phyloP scores from a whole-genome alignment of 305 asterid genomes.

The Coffea humblotiana region DNA sequence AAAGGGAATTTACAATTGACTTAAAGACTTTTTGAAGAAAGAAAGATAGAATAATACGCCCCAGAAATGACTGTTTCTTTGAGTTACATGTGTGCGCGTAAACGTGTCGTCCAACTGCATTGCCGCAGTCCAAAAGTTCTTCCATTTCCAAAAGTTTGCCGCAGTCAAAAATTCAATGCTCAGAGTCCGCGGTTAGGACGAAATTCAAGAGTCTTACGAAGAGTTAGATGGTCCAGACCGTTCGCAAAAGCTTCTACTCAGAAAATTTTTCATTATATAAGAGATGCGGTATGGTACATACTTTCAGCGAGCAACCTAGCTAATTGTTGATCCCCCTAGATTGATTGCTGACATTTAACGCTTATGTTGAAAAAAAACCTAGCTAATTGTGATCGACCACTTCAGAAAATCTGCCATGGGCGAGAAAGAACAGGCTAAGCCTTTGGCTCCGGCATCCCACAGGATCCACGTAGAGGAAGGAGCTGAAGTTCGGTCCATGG shows the following conservation, averaged over 20 bases:
- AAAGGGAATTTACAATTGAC: no score
- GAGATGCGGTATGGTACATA: neutral
- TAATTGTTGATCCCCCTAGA: no score
- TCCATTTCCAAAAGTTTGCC: neutral
- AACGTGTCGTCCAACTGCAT: no score
- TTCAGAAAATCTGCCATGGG: conserved; percentile 23
- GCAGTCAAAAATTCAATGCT: neutral
- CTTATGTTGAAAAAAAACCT: no score
- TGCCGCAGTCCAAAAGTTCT: no score
- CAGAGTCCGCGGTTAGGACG: neutral
- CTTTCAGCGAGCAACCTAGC: neutral
- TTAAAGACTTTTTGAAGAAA: no score
- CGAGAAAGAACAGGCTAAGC: conserved; percentile 36
- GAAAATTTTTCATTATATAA: neutral
- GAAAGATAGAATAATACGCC: no score
- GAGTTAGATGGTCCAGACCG: neutral
- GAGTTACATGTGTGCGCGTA: no score
- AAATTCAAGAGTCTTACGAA: neutral
- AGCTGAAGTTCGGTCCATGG: conserved; percentile 19
- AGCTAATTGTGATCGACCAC: neutral
- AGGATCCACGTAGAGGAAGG: conserved; percentile 17
- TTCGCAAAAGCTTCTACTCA: neutral
- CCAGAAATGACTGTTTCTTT: no score
- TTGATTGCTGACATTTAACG: no score
- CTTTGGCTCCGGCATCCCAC: conserved; percentile 31